These are phyloP conservation scores for Candida xyloterini DNA, from an alignment of 805 yeast genomes.

Conservation along the genomic window DNA sequence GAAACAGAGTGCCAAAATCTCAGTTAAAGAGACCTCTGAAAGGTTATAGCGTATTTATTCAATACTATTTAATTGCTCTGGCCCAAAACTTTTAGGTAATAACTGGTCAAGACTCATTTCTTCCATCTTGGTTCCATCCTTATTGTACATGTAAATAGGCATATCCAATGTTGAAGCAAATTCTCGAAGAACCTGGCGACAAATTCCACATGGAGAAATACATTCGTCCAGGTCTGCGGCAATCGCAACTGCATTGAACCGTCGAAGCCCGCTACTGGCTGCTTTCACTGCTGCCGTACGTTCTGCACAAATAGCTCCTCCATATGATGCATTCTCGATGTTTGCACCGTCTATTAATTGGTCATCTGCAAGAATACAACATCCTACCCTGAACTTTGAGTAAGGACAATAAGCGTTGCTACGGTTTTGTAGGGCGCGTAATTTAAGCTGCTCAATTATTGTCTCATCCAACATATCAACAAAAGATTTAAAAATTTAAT, in stretches of 20 bases:
- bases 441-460: slow-evolving; percentile 14
- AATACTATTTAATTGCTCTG: slow-evolving; percentile 48
- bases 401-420: slow-evolving; percentile 64
- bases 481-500: neutral
- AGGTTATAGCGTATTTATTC: neutral
- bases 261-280: slow-evolving; percentile 39
- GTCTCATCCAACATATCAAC: slow-evolving; percentile 9
- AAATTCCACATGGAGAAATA: slow-evolving; percentile 90
- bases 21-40: neutral
- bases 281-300: slow-evolving; percentile 62
- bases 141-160: slow-evolving; percentile 68
- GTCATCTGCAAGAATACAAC: slow-evolving; percentile 55
- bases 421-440: slow-evolving; percentile 21
- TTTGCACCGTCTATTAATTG: slow-evolving; percentile 70
- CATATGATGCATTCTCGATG: slow-evolving; percentile 90
- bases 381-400: slow-evolving; percentile 82
- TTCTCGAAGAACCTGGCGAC: slow-evolving; percentile 87
- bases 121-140: slow-evolving; percentile 44
- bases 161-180: slow-evolving; percentile 47
- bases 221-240: slow-evolving; percentile 57
- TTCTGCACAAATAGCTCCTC: slow-evolving; percentile 75
- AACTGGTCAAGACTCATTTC: slow-evolving; percentile 56
- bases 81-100: slow-evolving; percentile 85
- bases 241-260: slow-evolving; percentile 62
- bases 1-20: slow-evolving; percentile 2